These are phyloP conservation scores for Alternaria triticina DNA, from an alignment of 2,329 filamentous ascomycete genomes.

Conservation along the genomic window DNA sequence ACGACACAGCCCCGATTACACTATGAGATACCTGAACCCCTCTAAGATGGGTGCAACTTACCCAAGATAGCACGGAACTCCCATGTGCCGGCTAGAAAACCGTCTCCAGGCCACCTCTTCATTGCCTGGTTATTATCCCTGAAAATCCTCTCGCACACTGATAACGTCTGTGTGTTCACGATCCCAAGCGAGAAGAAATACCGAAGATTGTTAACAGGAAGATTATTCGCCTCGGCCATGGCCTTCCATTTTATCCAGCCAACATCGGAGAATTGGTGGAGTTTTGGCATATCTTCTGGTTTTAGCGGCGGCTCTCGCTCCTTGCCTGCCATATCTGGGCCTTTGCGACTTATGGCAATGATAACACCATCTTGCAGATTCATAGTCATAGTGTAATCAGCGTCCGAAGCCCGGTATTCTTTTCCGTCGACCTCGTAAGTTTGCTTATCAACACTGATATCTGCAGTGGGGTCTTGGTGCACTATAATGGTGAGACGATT, in stretches of 20 bases:
- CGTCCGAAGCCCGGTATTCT: slow-evolving; percentile 19
- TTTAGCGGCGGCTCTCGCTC: slow-evolving; percentile 15
- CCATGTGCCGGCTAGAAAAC: slow-evolving; percentile 13
- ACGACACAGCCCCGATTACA: neutral
- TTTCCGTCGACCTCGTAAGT: slow-evolving; percentile 13
- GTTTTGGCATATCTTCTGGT: slow-evolving; percentile 11
- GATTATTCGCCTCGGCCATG: neutral
- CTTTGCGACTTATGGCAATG: slow-evolving; percentile 20
- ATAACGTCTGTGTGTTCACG: slow-evolving; percentile 18
- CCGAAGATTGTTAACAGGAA: slow-evolving; percentile 10
- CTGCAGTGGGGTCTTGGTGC: slow-evolving; percentile 7
- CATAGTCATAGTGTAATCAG: slow-evolving; percentile 18
- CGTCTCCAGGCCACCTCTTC: slow-evolving; percentile 22
- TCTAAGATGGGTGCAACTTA: neutral
- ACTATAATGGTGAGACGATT: slow-evolving; percentile 15
- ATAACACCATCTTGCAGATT: slow-evolving; percentile 24
- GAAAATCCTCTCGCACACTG: slow-evolving; percentile 15
- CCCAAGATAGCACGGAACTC: slow-evolving; percentile 25
- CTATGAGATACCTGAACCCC: neutral
- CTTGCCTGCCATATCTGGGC: slow-evolving; percentile 12
- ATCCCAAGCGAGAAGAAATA: slow-evolving; percentile 27
- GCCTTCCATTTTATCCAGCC: slow-evolving; percentile 21
- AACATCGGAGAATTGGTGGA: slow-evolving; percentile 27
- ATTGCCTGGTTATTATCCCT: slow-evolving; percentile 9
- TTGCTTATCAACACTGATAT: slow-evolving; percentile 12